Evolutionary conservation across 345 rosid genomes (phyloP), one percentile per base, ranked within the genome.

Genomic region (Salix purpurea): DNA sequence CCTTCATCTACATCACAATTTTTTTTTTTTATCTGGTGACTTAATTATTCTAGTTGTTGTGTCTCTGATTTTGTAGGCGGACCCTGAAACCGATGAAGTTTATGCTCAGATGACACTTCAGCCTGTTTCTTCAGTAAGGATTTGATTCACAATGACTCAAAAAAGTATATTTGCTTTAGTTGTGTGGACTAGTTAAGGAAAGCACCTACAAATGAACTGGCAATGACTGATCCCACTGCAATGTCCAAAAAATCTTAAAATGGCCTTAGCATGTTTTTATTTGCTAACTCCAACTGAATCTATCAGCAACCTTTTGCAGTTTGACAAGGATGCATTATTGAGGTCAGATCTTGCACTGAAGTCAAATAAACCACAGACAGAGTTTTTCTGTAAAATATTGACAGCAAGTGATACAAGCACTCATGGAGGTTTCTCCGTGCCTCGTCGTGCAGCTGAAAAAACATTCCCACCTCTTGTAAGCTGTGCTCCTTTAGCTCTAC

Each of bases 391-490:
- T 76, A 96, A 96, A 88, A 93, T 95, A 36, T 81, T 96, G 80
- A 96, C 99, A 30, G 97, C 98, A 34, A 96, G 99, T 83, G 99
- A 96, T 77, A 96, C 98, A 1, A 96, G 98, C 86, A 93, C 99
- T 74, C 98, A 96, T 80, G 99, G 99, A 79, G 98, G 98, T 74
- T 96, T 96, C 82, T 91, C 97, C 74, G 99, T 96, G 67, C 99
- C 98, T 13, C 95, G 97, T 3, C 90, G 97, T 69, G 97, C 99
- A 24, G 99, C 98, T 46, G 99, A 96, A 81, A 93, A 93, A 78
- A 92, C 91, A 62, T 96, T 96, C 81, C 99, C 99, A 61, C 76
- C 92, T 81, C 92, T 96, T 79, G 99, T 96, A 74, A 80, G 85
- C 68, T 67, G 21, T 65, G 12, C 72, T n/a, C 16, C 26, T 19